Percentiles rank a stretch among this genome's conserved stretches.
Conservation (phyloP, 108 stramenopile genomes). For the Fragilariopsis cylindrus region DNA sequence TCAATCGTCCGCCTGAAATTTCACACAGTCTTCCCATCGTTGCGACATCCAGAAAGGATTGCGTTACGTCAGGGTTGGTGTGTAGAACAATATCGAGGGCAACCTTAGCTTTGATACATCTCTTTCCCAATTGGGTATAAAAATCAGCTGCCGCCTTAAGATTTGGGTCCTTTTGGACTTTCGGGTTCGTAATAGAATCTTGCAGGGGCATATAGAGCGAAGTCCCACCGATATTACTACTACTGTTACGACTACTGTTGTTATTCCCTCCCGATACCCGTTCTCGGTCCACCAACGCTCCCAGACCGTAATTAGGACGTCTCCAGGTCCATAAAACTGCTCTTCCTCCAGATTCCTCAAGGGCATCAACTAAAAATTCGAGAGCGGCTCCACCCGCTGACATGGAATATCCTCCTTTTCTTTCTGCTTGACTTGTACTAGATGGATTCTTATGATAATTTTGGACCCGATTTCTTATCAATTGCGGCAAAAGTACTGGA, state of each 20-base stretch:
- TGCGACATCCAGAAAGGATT: constrained; percentile 69
- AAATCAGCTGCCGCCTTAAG: constrained; percentile 42
- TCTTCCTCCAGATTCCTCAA: constrained; percentile 72
- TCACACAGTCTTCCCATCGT: constrained; percentile 75
- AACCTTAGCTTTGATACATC: constrained; percentile 51
- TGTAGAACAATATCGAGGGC: constrained; percentile 70
- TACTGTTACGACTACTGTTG: constrained; percentile 20
- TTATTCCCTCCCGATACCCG: constrained; percentile 1
- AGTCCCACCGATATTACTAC: constrained; percentile 20
- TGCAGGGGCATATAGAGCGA: constrained; percentile 62
- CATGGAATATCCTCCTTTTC: constrained; percentile 23
- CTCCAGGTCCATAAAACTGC: constrained; percentile 64
- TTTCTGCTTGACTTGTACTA: constrained; percentile 7
- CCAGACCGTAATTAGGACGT: constrained; percentile 77
- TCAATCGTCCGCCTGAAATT: constrained; percentile 63
- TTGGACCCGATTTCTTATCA: constrained; percentile 14
- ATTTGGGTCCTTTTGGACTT: constrained; percentile 17
- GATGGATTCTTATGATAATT: constrained; percentile 1
- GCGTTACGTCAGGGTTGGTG: constrained; percentile 43
- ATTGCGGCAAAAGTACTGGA: constrained; percentile 11
- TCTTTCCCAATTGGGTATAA: constrained; percentile 54
- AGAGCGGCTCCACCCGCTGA: constrained; percentile 80
- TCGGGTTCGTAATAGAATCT: constrained; percentile 6
- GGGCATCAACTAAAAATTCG: constrained; percentile 65
- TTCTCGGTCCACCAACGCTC: constrained; percentile 60